Evolutionary conservation across 495 filamentous ascomycete species (phyloP), one percentile per base, ranked within the genome.

Genomic region (Lepidopterella palustris): DNA sequence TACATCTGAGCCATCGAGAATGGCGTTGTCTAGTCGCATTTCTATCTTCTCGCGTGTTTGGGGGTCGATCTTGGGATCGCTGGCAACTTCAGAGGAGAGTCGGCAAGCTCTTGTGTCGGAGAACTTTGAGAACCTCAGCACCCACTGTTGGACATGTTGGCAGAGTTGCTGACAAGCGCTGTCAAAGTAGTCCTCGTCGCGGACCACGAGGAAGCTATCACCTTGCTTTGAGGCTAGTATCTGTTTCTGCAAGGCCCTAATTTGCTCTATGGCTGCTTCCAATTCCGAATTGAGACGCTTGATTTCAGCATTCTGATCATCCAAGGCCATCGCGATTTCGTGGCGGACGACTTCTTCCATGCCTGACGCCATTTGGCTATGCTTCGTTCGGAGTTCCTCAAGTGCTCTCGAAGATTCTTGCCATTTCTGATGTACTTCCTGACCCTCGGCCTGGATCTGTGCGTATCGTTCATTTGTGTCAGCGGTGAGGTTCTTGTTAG

Each of bases 171-270:
- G 89, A 73, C 92, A 97, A n/a, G 90, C 89, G 67, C 82, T 83
- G 63, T 93, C 88, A 68, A 98, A 97, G 76, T 96, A 91, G 70
- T 96, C 90, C 64, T 95, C 89, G 68, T 97, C 93, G 64, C 84
- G 83, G 50, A 89, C 77, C 51, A 81, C 81, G 60, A 97, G 84
- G 69, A 95, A 92, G 56, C 68, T 70, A 65, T 85, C 82, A 47
- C 74, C 72, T 51, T 82, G 78, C 42, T 83, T 61, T 2, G 83
- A 78, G 8, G 82, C 80, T 24, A 92, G 78, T 58, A 96, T 89
- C 71, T 96, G 86, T 60, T 85, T 79, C 67, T 97, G 91, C 66
- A 97, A 79, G 60, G 85, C 79, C 64, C 82, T 81, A 56, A 97
- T 88, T 65, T 91, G 83, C 59, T 88, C 85, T 55, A 85, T 85